Evolutionary conservation across 495 filamentous ascomycete species (phyloP).

Genomic region (Penicillium antarcticum): DNA sequence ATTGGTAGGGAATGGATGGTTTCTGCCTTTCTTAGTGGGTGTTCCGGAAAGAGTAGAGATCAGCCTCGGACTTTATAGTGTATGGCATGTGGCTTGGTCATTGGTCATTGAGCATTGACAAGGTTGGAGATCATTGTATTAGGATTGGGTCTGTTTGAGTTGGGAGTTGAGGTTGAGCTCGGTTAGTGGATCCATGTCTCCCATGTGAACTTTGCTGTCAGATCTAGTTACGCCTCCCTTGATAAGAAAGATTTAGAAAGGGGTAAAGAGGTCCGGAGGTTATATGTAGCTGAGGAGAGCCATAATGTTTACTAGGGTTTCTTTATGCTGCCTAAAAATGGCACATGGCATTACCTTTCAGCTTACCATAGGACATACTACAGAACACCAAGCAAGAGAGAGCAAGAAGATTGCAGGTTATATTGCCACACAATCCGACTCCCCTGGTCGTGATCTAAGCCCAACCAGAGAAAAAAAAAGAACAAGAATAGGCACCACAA

Average conservation of each 20-base stretch:
- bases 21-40: background rate
- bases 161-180: background rate
- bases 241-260: too few species aligned
- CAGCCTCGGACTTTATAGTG: too few species aligned
- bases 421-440: constrained; percentile 9
- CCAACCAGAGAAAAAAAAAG: constrained; percentile 10
- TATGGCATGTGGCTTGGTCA: too few species aligned
- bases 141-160: background rate
- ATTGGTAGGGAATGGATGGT: background rate
- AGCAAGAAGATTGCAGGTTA: constrained; percentile 17
- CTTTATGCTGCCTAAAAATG: too few species aligned
- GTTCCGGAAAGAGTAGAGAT: background rate
- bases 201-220: background rate
- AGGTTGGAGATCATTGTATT: background rate
- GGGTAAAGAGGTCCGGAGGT: too few species aligned
- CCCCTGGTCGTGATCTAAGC: constrained; percentile 5
- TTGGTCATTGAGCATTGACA: background rate
- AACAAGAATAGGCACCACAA: constrained; percentile 7
- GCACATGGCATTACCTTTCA: background rate
- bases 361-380: background rate
- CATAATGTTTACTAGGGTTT: too few species aligned
- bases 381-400: constrained; percentile 1
- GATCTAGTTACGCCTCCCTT: background rate
- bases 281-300: too few species aligned
- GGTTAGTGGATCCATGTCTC: background rate